A percentile compares a stretch with the other conserved stretches of the same genome.
These are phyloP conservation scores for Halenospora varia DNA, from an alignment of 495 filamentous ascomycete species.

Conservation along the genomic window DNA sequence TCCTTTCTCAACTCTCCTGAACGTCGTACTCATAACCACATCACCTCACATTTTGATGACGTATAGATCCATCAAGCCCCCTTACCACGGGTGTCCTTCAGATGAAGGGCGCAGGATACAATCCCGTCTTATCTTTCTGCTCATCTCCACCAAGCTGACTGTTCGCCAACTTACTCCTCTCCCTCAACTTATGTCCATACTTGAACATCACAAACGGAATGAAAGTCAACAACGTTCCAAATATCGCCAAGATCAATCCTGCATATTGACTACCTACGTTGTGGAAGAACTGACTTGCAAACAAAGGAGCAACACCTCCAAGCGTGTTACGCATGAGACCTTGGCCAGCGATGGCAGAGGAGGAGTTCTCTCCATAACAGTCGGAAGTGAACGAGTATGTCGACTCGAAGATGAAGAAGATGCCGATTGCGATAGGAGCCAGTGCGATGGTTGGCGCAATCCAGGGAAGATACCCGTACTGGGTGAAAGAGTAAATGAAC, in stretches of 20 bases:
- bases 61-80: neutral
- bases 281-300: conserved; percentile 22
- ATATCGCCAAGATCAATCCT: conserved; percentile 37
- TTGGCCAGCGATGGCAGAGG: conserved; percentile 27
- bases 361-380: conserved; percentile 42
- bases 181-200: conserved; percentile 37
- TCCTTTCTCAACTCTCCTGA: too few species aligned
- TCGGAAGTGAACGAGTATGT: conserved; percentile 11
- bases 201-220: conserved; percentile 39
- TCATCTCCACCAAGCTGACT: conserved; percentile 9
- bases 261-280: conserved; percentile 34
- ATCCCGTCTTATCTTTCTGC: conserved; percentile 8
- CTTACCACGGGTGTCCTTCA: neutral
- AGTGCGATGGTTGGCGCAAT: conserved; percentile 60
- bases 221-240: conserved; percentile 36
- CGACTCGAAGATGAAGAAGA: conserved; percentile 57
- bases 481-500: conserved; percentile 68
- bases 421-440: conserved; percentile 67
- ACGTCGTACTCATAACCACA: too few species aligned
- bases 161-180: conserved; percentile 21
- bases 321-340: conserved; percentile 25
- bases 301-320: conserved; percentile 24
- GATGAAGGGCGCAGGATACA: conserved; percentile 7
- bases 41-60: neutral
- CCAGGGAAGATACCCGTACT: conserved; percentile 64